phyloP scores from a whole-genome alignment of 768 basidiomycete genomes.

The Dacryopinax primogenitus region DNA sequence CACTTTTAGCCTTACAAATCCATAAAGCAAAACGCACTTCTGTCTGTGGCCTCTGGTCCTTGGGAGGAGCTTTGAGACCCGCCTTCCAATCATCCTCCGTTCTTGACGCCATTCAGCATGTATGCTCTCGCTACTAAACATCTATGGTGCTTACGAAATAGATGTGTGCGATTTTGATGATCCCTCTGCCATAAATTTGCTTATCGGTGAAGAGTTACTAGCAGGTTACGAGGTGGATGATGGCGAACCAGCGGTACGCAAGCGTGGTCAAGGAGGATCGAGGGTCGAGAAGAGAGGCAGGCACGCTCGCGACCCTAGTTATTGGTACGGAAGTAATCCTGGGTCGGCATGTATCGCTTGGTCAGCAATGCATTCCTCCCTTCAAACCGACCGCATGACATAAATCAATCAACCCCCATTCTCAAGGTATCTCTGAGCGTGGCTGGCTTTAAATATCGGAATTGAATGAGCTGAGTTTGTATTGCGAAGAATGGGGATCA shows the following conservation, averaged over 20 bases:
- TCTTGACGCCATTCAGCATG: not conserved
- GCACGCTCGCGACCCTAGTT: not conserved
- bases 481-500: not conserved
- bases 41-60: conserved; percentile 88
- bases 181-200: not conserved
- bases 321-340: not conserved
- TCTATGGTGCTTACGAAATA: not conserved
- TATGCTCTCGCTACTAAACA: not conserved
- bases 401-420: no score
- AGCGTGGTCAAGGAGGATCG: not conserved
- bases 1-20: not conserved
- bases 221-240: not conserved
- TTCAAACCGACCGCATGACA: no score
- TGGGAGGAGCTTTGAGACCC: conserved; percentile 70
- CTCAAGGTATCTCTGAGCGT: no score
- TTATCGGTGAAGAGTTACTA: not conserved
- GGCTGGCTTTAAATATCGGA: no score
- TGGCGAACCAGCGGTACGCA: not conserved
- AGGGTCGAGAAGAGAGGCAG: not conserved
- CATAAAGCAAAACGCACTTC: conserved; percentile 34
- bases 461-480: not conserved
- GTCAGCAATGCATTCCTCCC: not conserved
- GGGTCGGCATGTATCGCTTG: not conserved
- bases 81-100: conserved; percentile 46
- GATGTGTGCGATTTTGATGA: not conserved